These are phyloP conservation scores for Allium sativum DNA, from an alignment of 106 monocot species.

Conservation along the genomic window DNA sequence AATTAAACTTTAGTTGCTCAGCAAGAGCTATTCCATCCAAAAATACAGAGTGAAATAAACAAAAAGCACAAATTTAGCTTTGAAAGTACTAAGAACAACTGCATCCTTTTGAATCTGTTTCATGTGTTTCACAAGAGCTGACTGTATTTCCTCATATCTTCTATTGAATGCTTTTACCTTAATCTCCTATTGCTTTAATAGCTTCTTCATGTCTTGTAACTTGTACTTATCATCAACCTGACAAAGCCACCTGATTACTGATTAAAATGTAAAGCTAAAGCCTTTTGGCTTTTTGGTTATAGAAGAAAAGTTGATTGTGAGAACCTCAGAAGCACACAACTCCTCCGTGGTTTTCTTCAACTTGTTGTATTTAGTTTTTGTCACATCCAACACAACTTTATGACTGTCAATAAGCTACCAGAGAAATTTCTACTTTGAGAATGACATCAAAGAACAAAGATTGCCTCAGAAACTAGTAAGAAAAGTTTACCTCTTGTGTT, in stretches of 20 bases:
- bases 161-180: slow-evolving; percentile 67
- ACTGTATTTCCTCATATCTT: slow-evolving; percentile 60
- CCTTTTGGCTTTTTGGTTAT: not conserved
- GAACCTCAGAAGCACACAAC: slow-evolving; percentile 76
- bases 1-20: too few relatives aligned
- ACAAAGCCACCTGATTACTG: too few relatives aligned
- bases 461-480: not conserved
- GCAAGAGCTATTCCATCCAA: too few relatives aligned
- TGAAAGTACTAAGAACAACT: slow-evolving; percentile 72
- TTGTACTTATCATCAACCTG: slow-evolving; percentile 82
- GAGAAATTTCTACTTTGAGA: not conserved
- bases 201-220: slow-evolving; percentile 71
- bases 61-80: too few relatives aligned
- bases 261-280: too few relatives aligned
- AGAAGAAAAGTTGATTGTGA: not conserved
- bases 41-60: too few relatives aligned
- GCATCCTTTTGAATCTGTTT: slow-evolving; percentile 89
- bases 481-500: slow-evolving; percentile 55
- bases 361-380: slow-evolving; percentile 60
- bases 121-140: slow-evolving; percentile 55
- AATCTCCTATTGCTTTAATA: slow-evolving; percentile 64
- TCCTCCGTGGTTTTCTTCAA: slow-evolving; percentile 72
- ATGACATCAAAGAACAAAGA: not conserved
- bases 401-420: slow-evolving; percentile 78
- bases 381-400: slow-evolving; percentile 58